Percentiles rank a stretch among this genome's conserved stretches.
phyloP scores from a whole-genome alignment of 2,329 filamentous ascomycete species.

The Pseudogymnoascus sp. region DNA sequence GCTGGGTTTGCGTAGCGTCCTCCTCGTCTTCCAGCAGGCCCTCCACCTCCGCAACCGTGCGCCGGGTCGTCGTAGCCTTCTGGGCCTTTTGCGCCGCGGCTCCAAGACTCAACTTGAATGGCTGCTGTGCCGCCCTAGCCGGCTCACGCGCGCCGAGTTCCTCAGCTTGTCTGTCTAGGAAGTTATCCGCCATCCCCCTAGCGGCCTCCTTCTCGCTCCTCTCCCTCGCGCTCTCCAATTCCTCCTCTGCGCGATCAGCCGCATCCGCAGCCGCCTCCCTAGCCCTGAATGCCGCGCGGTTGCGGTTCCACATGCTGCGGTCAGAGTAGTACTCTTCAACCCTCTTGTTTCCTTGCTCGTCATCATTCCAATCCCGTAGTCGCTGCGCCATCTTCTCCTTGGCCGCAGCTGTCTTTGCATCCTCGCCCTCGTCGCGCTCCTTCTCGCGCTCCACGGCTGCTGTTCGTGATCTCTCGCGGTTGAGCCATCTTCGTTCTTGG shows the following conservation, averaged over 20 bases:
- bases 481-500: constrained; percentile 82
- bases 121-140: constrained; percentile 47
- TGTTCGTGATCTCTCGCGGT: constrained; percentile 74
- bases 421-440: constrained; percentile 69
- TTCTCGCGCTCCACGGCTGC: constrained; percentile 80
- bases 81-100: constrained; percentile 71
- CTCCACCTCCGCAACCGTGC: constrained; percentile 89
- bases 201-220: constrained; percentile 68
- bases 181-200: constrained; percentile 78
- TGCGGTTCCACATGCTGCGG: constrained; percentile 74
- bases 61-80: constrained; percentile 49
- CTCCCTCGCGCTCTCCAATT: constrained; percentile 62
- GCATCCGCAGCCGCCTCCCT: constrained; percentile 73
- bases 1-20: constrained; percentile 58
- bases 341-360: constrained; percentile 66
- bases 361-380: constrained; percentile 80
- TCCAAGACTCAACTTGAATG: constrained; percentile 88
- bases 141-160: constrained; percentile 43
- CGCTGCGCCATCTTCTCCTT: constrained; percentile 62
- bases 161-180: constrained; percentile 74
- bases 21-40: constrained; percentile 93
- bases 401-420: constrained; percentile 52
- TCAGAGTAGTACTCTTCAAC: constrained; percentile 79
- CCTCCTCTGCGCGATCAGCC: constrained; percentile 70
- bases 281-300: constrained; percentile 62